Percentiles rank a stretch among this genome's conserved stretches.
Conservation (phyloP, 2,329 filamentous ascomycete species). For the Coleophoma crateriformis region DNA sequence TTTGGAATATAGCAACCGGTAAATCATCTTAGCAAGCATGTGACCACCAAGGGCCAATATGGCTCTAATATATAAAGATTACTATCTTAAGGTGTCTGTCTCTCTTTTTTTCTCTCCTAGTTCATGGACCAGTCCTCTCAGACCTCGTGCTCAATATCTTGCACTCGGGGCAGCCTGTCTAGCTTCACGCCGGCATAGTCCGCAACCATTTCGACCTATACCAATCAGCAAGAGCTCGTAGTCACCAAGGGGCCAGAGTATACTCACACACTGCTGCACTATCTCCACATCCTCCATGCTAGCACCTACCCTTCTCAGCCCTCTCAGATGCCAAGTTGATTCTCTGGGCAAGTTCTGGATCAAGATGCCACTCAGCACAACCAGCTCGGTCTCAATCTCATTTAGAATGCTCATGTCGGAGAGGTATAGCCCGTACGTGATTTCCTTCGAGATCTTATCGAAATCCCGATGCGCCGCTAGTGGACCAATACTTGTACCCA, state of each 20-base stretch:
- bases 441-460: slow-evolving; percentile 45
- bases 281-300: slow-evolving; percentile 32
- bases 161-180: slow-evolving; percentile 30
- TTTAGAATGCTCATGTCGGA: slow-evolving; percentile 49
- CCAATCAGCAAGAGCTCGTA: too few relatives aligned
- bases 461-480: slow-evolving; percentile 41
- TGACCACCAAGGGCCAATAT: too few relatives aligned
- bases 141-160: slow-evolving; percentile 35
- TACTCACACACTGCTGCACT: slow-evolving; percentile 23
- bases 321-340: slow-evolving; percentile 50
- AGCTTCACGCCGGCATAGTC: slow-evolving; percentile 27
- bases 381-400: slow-evolving; percentile 48
- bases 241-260: too few relatives aligned
- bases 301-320: slow-evolving; percentile 41
- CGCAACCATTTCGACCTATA: slow-evolving; percentile 28
- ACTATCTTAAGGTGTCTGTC: too few relatives aligned
- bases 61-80: too few relatives aligned
- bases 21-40: too few relatives aligned
- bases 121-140: neutral
- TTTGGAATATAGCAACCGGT: too few relatives aligned
- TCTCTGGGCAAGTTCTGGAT: slow-evolving; percentile 48
- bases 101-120: too few relatives aligned
- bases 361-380: slow-evolving; percentile 49
- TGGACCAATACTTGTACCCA: slow-evolving; percentile 28
- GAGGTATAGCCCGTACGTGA: slow-evolving; percentile 54